phyloP scores from a whole-genome alignment of 805 yeast species.

The Saccharomycopsis sp. region DNA sequence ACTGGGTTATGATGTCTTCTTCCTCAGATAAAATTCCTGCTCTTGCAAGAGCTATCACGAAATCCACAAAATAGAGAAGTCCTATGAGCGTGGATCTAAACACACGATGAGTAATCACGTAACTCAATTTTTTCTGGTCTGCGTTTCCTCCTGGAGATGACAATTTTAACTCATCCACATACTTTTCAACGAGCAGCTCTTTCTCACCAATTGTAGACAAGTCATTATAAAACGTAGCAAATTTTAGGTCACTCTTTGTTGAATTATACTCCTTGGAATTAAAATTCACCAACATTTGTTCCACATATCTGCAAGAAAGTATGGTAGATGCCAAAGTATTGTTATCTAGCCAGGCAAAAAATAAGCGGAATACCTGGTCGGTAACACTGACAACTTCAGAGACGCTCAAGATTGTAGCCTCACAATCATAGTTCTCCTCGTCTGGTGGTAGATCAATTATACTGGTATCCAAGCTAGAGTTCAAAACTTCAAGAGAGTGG shows the following conservation, averaged over 20 bases:
- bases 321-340: slow-evolving; percentile 55
- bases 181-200: slow-evolving; percentile 38
- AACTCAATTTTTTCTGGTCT: slow-evolving; percentile 5
- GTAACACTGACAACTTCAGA: slow-evolving; percentile 43
- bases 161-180: slow-evolving; percentile 20
- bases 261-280: slow-evolving; percentile 10
- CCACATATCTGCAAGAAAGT: slow-evolving; percentile 68
- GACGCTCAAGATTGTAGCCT: slow-evolving; percentile 19
- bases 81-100: slow-evolving; percentile 47
- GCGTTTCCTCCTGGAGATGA: slow-evolving; percentile 21
- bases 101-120: slow-evolving; percentile 40
- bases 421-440: slow-evolving; percentile 29
- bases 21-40: slow-evolving; percentile 64
- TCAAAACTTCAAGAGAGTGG: slow-evolving; percentile 75
- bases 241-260: slow-evolving; percentile 18
- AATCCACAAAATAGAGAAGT: slow-evolving; percentile 46
- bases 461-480: slow-evolving; percentile 72
- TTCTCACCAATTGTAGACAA: slow-evolving; percentile 69
- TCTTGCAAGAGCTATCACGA: slow-evolving; percentile 39
- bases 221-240: slow-evolving; percentile 28
- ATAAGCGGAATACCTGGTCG: slow-evolving; percentile 45
- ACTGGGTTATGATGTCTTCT: slow-evolving; percentile 64
- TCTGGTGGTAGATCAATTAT: slow-evolving; percentile 40
- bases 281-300: slow-evolving; percentile 42
- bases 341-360: slow-evolving; percentile 71